Evolutionary conservation across 2,329 filamentous ascomycete genomes (phyloP).

Genomic region (Teratosphaeriaceae sp.): DNA sequence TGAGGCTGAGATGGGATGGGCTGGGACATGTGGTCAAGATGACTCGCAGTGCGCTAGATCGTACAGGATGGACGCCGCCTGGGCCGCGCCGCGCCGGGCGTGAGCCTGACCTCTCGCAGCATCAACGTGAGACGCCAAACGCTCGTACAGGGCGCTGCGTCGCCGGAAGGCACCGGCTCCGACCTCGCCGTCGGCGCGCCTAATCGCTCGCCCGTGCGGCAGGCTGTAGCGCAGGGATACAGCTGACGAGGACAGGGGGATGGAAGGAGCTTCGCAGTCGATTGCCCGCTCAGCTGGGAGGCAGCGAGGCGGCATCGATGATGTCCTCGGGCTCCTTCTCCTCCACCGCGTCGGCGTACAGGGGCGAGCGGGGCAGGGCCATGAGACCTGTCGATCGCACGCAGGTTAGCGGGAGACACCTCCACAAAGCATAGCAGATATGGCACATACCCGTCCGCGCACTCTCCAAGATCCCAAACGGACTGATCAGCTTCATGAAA

Average conservation of each 20-base stretch:
- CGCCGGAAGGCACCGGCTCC: background rate
- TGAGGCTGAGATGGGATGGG: background rate
- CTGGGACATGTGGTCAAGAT: background rate
- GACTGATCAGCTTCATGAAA: slow-evolving; percentile 90
- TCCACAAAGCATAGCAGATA: slow-evolving; percentile 1
- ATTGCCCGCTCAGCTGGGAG: too few species aligned
- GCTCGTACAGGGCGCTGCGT: background rate
- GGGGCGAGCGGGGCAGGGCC: slow-evolving; percentile 88
- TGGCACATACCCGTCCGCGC: slow-evolving; percentile 67
- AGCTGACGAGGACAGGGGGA: too few species aligned
- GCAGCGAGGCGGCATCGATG: slow-evolving; percentile 88
- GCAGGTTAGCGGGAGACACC: too few species aligned
- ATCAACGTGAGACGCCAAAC: slow-evolving; percentile 5
- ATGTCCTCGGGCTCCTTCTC: slow-evolving; percentile 89
- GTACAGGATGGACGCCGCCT: too few species aligned
- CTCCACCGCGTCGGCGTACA: slow-evolving; percentile 66
- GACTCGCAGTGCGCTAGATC: background rate
- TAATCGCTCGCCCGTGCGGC: too few species aligned
- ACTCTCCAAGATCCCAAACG: slow-evolving; percentile 95
- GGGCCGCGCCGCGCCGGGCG: too few species aligned
- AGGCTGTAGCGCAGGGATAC: too few species aligned
- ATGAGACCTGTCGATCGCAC: slow-evolving; percentile 78
- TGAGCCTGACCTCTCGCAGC: too few species aligned
- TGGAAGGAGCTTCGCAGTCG: too few species aligned
- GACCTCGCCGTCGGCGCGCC: too few species aligned